Evolutionary conservation across 495 filamentous ascomycete species (phyloP).

Genomic region (Aspergillus bertholletiae): DNA sequence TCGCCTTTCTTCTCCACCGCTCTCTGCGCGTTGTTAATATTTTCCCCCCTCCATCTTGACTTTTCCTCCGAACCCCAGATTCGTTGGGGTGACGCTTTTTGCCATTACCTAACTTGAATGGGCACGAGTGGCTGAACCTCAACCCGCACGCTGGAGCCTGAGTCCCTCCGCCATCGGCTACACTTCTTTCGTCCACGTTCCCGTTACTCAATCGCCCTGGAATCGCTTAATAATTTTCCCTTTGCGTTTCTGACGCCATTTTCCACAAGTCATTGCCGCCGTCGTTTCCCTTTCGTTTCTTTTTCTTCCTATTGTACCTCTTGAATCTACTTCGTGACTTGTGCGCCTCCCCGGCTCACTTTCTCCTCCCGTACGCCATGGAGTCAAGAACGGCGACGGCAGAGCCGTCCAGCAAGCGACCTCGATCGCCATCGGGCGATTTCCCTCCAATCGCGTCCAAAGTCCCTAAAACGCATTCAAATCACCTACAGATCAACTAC

Average conservation of each 20-base stretch:
- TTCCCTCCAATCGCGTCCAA: constrained; percentile 44
- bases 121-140: constrained; percentile 16
- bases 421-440: constrained; percentile 55
- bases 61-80: constrained; percentile 6
- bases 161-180: constrained; percentile 27
- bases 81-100: constrained; percentile 4
- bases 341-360: constrained; percentile 1
- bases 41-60: no score
- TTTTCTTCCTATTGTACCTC: constrained; percentile 9
- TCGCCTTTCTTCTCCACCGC: no score
- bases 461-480: constrained; percentile 49
- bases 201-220: constrained; percentile 16
- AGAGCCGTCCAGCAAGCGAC: constrained; percentile 53
- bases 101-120: constrained; percentile 17
- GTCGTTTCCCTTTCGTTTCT: constrained; percentile 13
- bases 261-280: constrained; percentile 10
- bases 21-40: no score
- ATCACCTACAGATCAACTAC: constrained; percentile 79
- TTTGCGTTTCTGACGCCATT: neutral
- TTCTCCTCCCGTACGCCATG: constrained; percentile 26
- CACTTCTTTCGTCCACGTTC: constrained; percentile 17
- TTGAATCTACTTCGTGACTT: neutral
- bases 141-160: constrained; percentile 21
- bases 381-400: constrained; percentile 35
- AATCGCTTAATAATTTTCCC: neutral